Evolutionary conservation across 2,329 filamentous ascomycete genomes (phyloP), one percentile per base, ranked within the genome.

Genomic region (Chaetomiaceae sp.): DNA sequence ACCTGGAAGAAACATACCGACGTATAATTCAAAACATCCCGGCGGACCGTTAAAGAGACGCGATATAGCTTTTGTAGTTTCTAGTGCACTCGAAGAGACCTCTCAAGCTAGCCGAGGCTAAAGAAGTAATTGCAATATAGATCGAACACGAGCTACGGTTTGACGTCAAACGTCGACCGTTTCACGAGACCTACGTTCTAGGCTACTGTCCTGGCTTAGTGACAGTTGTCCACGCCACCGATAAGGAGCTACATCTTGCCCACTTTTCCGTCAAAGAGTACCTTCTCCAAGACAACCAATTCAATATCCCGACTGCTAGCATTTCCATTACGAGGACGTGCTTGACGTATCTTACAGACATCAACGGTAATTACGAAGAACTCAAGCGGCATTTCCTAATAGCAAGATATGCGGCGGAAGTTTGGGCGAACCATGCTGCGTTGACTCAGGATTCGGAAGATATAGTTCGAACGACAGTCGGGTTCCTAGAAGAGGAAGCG

Each of bases 241-340:
- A n/a, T n/a, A n/a, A n/a, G n/a, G n/a, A n/a, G n/a, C n/a, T n/a
- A n/a, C n/a, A n/a, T n/a, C n/a, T n/a, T n/a, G n/a, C n/a, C n/a
- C n/a, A n/a, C n/a, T n/a, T 49, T n/a, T 49, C 47, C 3, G 36
- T 49, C 25, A 49, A 49, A 34, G 47, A 50, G 37, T 50, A 43
- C 27, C 38, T 50, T 43, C 47, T 42, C 1, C 15, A 17, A 11
- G 9, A 50, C 9, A 19, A 38, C 7, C 17, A 34, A 12, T 50
- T 50, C 22, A 14, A 36, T 15, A 6, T 42, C 17, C 4, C 19
- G 8, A 27, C 9, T 43, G 38, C 47, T 4, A 50, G 47, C 47
- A 43, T 34, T 36, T 9, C 15, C 22, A 42, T 50, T 14, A 43
- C 38, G 5, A 50, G 29, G 37, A 43, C 47, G 3, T 50, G 47